phyloP scores from a whole-genome alignment of 1,284 basidiomycete species.

The Fomitopsis betulina region DNA sequence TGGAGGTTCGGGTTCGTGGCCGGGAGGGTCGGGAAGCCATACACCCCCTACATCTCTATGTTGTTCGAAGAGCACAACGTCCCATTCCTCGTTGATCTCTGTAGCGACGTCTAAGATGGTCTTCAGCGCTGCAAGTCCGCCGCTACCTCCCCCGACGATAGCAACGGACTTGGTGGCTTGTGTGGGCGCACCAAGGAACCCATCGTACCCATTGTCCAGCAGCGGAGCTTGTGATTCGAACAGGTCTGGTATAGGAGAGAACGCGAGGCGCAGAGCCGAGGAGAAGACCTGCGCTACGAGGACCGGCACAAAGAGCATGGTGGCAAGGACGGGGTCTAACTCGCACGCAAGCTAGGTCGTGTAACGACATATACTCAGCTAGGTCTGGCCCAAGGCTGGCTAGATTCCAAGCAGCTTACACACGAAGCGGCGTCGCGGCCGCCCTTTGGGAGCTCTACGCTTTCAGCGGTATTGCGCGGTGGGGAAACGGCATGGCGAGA shows the following conservation, averaged over 20 bases:
- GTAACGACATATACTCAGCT: neutral
- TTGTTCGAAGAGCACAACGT: conserved; percentile 50
- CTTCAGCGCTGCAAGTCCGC: conserved; percentile 48
- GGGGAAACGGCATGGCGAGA: neutral
- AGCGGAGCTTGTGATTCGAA: neutral
- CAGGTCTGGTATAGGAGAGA: neutral
- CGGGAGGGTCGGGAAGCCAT: conserved; percentile 42
- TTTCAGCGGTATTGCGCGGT: neutral
- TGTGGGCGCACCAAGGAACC: neutral
- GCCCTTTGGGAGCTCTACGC: neutral
- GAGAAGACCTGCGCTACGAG: neutral
- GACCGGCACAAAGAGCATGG: neutral
- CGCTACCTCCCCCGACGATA: conserved; percentile 49
- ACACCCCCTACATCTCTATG: conserved; percentile 46
- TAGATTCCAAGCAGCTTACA: neutral
- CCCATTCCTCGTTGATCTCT: conserved; percentile 33
- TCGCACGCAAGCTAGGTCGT: neutral
- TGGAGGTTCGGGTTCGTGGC: conserved; percentile 35
- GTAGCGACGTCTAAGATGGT: conserved; percentile 43
- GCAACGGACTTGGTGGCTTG: conserved; percentile 42
- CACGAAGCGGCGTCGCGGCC: neutral
- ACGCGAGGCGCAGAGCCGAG: neutral
- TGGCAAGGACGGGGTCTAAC: neutral
- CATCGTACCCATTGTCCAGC: neutral
- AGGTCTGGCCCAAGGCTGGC: too few species aligned